Evolutionary conservation across 768 basidiomycete species (phyloP).

Genomic region (Auriscalpium vulgare): DNA sequence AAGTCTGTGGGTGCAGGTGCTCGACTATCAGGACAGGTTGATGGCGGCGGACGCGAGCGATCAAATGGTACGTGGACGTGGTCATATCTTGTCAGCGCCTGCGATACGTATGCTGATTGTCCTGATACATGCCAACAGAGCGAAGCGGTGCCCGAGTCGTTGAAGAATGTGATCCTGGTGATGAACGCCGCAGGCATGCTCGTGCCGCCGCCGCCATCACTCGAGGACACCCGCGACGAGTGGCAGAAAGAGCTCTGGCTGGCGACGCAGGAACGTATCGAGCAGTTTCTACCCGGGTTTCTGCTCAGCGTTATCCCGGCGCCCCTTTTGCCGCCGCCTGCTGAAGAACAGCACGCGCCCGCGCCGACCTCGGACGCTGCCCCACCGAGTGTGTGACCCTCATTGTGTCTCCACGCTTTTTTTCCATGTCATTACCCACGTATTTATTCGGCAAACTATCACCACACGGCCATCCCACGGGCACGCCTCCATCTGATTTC

Average conservation of each 20-base stretch:
- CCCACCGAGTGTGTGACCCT: too few relatives aligned
- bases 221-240: constrained; percentile 43
- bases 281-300: constrained; percentile 89
- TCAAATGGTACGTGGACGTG: constrained; percentile 58
- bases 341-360: too few relatives aligned
- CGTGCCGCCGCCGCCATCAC: constrained; percentile 47
- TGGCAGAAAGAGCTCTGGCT: constrained; percentile 72
- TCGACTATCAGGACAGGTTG: constrained; percentile 82
- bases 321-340: constrained; percentile 19
- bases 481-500: too few relatives aligned
- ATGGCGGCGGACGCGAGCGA: constrained; percentile 83
- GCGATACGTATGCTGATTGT: neutral
- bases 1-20: constrained; percentile 79
- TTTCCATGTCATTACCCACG: too few relatives aligned
- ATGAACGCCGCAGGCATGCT: constrained; percentile 89
- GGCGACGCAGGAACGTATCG: constrained; percentile 78
- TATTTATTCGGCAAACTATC: too few relatives aligned
- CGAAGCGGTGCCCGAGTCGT: constrained; percentile 91
- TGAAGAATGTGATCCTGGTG: constrained; percentile 94
- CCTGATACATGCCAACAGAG: constrained; percentile 40
- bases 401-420: too few relatives aligned
- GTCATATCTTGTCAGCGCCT: neutral
- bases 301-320: constrained; percentile 58
- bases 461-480: too few relatives aligned
- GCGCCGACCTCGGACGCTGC: too few relatives aligned